Conservation (phyloP, 495 filamentous ascomycete species). For the Pseudoneurospora amorphoporcata region DNA sequence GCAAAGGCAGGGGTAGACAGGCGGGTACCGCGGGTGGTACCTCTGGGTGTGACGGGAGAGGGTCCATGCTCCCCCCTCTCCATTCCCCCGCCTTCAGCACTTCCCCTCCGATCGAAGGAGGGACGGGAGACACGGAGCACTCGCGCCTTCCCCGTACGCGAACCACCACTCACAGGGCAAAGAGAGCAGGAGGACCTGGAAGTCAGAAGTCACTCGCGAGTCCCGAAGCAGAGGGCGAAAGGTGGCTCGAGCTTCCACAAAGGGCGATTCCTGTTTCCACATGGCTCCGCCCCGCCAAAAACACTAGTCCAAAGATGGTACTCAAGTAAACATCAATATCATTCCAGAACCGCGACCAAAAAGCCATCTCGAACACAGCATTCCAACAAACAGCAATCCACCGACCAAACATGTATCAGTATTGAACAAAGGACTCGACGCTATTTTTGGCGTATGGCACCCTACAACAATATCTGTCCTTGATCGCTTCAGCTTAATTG, state of each 20-base stretch:
- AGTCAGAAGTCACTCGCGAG: background rate
- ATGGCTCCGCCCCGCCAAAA: background rate
- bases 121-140: background rate
- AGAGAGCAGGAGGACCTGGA: background rate
- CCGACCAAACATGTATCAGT: background rate
- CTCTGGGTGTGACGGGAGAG: background rate
- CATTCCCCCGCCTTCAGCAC: background rate
- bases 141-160: background rate
- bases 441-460: background rate
- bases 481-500: background rate
- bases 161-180: background rate
- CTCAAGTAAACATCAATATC: slow-evolving; percentile 10
- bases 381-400: background rate
- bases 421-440: background rate
- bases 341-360: background rate
- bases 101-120: background rate
- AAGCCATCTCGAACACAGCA: background rate
- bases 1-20: background rate
- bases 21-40: background rate
- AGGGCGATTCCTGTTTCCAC: background rate
- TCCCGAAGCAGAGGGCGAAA: background rate
- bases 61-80: background rate
- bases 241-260: background rate
- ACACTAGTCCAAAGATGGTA: slow-evolving; percentile 11
- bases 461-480: background rate